phyloP scores from a whole-genome alignment of 306 rosid species.

The Nissolia schottii region DNA sequence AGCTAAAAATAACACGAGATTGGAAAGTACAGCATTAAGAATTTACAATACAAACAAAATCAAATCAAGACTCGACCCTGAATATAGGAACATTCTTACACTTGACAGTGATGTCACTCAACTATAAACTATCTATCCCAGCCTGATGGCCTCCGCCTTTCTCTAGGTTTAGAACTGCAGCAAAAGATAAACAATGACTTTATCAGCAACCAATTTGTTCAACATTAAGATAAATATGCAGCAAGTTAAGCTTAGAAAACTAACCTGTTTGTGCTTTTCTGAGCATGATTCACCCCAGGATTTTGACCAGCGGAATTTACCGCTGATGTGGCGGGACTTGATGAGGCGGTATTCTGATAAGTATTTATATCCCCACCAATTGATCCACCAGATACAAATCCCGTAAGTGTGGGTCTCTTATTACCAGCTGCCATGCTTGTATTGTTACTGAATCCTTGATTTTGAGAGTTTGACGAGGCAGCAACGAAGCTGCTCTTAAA shows the following conservation, averaged over 20 bases:
- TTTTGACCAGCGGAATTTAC: conserved; percentile 38
- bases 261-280: conserved; percentile 62
- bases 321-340: conserved; percentile 36
- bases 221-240: neutral
- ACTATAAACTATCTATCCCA: conserved; percentile 66
- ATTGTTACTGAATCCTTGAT: conserved; percentile 44
- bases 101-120: conserved; percentile 11
- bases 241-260: neutral
- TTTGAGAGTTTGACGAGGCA: conserved; percentile 63
- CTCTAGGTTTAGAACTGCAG: conserved; percentile 72
- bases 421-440: conserved; percentile 36
- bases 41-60: conserved; percentile 36
- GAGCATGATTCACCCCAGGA: conserved; percentile 43
- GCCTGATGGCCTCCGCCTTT: conserved; percentile 86
- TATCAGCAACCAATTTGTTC: conserved; percentile 30
- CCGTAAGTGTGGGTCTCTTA: conserved; percentile 68
- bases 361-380: conserved; percentile 58
- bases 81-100: conserved; percentile 16
- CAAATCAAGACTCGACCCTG: conserved; percentile 26
- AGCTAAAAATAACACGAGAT: conserved; percentile 4
- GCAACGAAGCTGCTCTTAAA: conserved; percentile 78
- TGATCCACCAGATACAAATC: conserved; percentile 92
- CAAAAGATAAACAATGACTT: conserved; percentile 20
- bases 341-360: conserved; percentile 36
- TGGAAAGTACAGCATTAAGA: conserved; percentile 11